These are phyloP conservation scores for Fonsecaea multimorphosa DNA, from an alignment of 2,329 filamentous ascomycete species.

Conservation along the genomic window DNA sequence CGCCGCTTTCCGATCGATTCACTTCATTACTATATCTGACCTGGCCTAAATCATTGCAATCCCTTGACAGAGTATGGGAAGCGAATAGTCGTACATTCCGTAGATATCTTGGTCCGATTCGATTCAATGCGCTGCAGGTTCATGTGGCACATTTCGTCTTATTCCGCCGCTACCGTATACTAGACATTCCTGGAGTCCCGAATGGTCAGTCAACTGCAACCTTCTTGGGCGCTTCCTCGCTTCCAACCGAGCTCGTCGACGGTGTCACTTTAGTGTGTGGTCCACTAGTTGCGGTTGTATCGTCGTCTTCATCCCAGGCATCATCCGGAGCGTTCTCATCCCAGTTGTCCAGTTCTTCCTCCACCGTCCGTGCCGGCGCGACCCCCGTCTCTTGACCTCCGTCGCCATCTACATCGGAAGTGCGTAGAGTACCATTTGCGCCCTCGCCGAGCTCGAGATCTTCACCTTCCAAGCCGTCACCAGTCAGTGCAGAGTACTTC, in stretches of 20 bases:
- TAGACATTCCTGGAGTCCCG: not conserved
- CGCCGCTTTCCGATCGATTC: not conserved
- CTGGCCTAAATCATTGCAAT: slow-evolving; percentile 2
- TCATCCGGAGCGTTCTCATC: slow-evolving; percentile 78
- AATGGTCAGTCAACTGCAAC: slow-evolving; percentile 34
- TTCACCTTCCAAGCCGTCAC: slow-evolving; percentile 51
- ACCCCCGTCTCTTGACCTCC: slow-evolving; percentile 40
- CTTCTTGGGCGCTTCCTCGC: slow-evolving; percentile 39
- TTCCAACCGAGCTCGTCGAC: slow-evolving; percentile 38
- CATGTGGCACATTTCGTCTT: not conserved
- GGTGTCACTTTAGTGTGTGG: slow-evolving; percentile 41
- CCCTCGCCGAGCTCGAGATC: slow-evolving; percentile 74
- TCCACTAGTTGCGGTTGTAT: slow-evolving; percentile 39
- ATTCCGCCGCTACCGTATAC: not conserved
- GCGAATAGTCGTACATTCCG: slow-evolving; percentile 24
- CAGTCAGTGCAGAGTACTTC: slow-evolving; percentile 73
- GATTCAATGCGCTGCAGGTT: slow-evolving; percentile 1
- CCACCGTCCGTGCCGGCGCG: slow-evolving; percentile 57
- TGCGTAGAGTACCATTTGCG: slow-evolving; percentile 17
- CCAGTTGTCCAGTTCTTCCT: slow-evolving; percentile 90
- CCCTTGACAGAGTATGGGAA: not conserved
- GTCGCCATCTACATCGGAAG: slow-evolving; percentile 2
- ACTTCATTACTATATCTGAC: slow-evolving; percentile 1
- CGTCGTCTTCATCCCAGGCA: slow-evolving; percentile 66
- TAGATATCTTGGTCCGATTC: slow-evolving; percentile 11